phyloP scores from a whole-genome alignment of 73 alveolate genomes.

The Uronychia binucleata region DNA sequence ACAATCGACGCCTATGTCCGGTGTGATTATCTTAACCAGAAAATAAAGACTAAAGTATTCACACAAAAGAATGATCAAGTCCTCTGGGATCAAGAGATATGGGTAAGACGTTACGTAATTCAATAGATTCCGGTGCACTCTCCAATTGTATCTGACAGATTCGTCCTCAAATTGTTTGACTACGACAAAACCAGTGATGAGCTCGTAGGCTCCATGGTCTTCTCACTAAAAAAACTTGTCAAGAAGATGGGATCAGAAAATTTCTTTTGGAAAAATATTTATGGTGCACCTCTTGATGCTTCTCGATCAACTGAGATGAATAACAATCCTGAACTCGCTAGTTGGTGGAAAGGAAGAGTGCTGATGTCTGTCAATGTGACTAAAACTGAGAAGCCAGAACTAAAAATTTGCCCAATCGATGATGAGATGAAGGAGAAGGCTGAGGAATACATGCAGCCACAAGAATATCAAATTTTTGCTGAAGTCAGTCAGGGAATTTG shows the following conservation, averaged over 20 bases:
- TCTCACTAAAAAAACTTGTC: conserved; percentile 16
- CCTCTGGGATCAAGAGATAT: conserved; percentile 58
- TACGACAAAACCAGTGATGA: conserved; percentile 46
- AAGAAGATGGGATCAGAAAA: conserved; percentile 4
- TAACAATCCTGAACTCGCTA: conserved; percentile 83
- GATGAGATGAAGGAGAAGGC: conserved; percentile 12
- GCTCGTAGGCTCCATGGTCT: conserved; percentile 40
- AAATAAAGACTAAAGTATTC: conserved; percentile 66
- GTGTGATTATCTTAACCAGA: conserved; percentile 61
- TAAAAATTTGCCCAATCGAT: conserved; percentile 27
- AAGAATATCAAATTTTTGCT: conserved; percentile 19
- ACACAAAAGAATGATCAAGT: conserved; percentile 62
- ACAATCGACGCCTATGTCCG: conserved; percentile 78
- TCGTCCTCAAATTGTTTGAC: conserved; percentile 36
- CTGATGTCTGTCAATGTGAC: conserved; percentile 70
- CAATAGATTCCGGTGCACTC: conserved; percentile 35
- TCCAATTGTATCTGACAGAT: conserved; percentile 45
- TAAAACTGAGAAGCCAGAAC: conserved; percentile 69
- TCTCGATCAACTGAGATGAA: conserved; percentile 80
- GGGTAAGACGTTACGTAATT: conserved; percentile 28
- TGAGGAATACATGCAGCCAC: background rate
- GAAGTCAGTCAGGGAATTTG: conserved; percentile 58
- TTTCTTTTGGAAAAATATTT: conserved; percentile 70
- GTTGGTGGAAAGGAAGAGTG: conserved; percentile 93
- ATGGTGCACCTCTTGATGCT: conserved; percentile 84